Evolutionary conservation across 2,329 filamentous ascomycete species (phyloP).

Genomic region (Hypoxylon sp.): DNA sequence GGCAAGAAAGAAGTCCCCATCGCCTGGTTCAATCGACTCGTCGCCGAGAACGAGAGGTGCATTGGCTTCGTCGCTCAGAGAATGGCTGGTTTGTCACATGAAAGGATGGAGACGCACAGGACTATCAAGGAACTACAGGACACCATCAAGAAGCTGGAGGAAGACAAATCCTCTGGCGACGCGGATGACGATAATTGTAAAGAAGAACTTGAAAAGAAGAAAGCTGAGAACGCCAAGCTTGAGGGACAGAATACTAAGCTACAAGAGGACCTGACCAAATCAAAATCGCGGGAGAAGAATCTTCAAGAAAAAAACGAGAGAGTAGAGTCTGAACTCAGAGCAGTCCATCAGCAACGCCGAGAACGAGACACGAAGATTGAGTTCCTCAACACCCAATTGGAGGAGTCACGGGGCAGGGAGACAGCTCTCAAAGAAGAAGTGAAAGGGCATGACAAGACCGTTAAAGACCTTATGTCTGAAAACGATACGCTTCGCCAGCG

Average conservation of each 20-base stretch:
- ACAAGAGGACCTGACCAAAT: not conserved
- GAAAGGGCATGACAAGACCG: not conserved
- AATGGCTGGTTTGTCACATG: conserved; percentile 14
- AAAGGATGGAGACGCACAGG: conserved; percentile 1
- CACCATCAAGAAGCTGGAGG: not conserved
- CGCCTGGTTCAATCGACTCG: conserved; percentile 46
- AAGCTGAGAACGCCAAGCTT: conserved; percentile 1
- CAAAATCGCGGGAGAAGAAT: not conserved
- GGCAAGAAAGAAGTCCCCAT: conserved; percentile 41
- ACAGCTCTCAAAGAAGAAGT: not conserved
- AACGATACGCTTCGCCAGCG: not conserved
- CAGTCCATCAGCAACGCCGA: not conserved
- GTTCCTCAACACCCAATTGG: not conserved
- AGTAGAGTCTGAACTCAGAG: conserved; percentile 18
- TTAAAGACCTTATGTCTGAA: not conserved
- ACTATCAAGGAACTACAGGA: conserved; percentile 6
- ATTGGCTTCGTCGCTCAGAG: conserved; percentile 34
- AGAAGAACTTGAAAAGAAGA: conserved; percentile 4
- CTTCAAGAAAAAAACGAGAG: conserved; percentile 5
- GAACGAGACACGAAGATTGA: not conserved
- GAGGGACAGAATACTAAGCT: not conserved
- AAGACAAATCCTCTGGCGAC: not conserved
- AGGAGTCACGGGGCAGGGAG: not conserved
- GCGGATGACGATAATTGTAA: not conserved
- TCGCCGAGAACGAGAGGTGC: conserved; percentile 39